Evolutionary conservation across 1,284 basidiomycete species (phyloP).

Genomic region (Cutaneotrichosporon cyanovorans): DNA sequence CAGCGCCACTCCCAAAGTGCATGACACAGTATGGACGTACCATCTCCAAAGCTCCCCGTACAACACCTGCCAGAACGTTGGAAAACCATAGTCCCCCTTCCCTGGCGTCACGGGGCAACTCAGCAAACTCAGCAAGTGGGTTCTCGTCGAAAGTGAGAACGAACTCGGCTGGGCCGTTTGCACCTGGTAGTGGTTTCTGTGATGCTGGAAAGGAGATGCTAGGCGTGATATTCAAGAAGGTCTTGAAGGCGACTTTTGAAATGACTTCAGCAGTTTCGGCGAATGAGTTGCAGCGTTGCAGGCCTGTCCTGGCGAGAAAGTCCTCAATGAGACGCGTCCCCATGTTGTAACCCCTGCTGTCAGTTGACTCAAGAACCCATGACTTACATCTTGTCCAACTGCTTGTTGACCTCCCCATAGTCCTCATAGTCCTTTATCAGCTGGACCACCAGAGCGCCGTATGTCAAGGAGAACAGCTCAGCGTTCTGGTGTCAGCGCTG

Average conservation of each 20-base stretch:
- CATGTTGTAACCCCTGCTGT: slow-evolving; percentile 90
- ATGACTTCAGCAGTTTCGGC: slow-evolving; percentile 89
- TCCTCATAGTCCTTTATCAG: slow-evolving; percentile 99
- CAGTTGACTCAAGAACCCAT: not conserved
- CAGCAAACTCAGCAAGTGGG: slow-evolving; percentile 93
- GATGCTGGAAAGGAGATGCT: slow-evolving; percentile 60
- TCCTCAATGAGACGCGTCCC: slow-evolving; percentile 95
- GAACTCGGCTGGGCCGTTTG: slow-evolving; percentile 52
- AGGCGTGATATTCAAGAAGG: slow-evolving; percentile 91
- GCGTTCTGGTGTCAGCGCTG: slow-evolving; percentile 55
- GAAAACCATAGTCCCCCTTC: slow-evolving; percentile 94
- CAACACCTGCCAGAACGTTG: slow-evolving; percentile 88
- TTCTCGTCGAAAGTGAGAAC: slow-evolving; percentile 89
- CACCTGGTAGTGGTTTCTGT: slow-evolving; percentile 48
- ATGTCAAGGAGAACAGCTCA: slow-evolving; percentile 93
- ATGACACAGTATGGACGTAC: slow-evolving; percentile 50
- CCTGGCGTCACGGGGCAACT: slow-evolving; percentile 80
- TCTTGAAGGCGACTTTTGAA: slow-evolving; percentile 97
- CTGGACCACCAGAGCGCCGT: slow-evolving; percentile 95
- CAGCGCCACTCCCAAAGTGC: not conserved
- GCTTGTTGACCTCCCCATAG: slow-evolving; percentile 69
- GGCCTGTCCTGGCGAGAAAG: slow-evolving; percentile 81
- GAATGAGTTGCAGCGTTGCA: slow-evolving; percentile 83
- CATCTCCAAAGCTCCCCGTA: slow-evolving; percentile 94
- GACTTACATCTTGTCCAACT: slow-evolving; percentile 56